Base-by-base conservation (phyloP, 2,329 filamentous ascomycete genomes). In the Colletotrichum noveboracense region DNA sequence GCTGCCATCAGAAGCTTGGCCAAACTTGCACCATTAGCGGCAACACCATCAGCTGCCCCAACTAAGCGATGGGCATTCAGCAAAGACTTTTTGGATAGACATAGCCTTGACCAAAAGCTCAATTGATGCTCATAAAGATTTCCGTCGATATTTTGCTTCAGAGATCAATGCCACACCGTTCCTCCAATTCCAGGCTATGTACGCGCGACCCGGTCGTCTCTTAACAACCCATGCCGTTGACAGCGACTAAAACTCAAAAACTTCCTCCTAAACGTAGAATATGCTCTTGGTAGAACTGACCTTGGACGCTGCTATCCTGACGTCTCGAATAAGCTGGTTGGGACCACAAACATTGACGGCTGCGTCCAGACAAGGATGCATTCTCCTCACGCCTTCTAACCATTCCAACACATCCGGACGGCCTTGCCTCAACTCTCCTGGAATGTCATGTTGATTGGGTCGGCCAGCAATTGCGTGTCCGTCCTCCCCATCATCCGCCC, bases 201-300 rank as follows among this genome's bases (percentile, higher is more conserved):
- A n/a, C n/a, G n/a, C n/a, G n/a, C n/a, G n/a, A n/a, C n/a, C n/a
- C n/a, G n/a, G n/a, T n/a, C n/a, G n/a, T n/a, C n/a, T n/a, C n/a
- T n/a, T n/a, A 7, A 12, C 6, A 48, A 7, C 0, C 10, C 10
- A 13, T 2, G 12, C 4, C n/a, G 6, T 13, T 0, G 4, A 7
- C 43, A 52, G 5, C 6, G 12, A 21, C 24, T 58, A 58, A 1
- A 58, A 18, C 55, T 58, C 14, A 2, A 58, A 58, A 0, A 58
- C 55, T 28, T 58, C 55, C 2, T 58, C 55, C 3, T 58, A 24
- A 6, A 58, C 55, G 55, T 58, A 58, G 5, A 58, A 58, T 0
- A 3, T 58, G 1, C 55, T 58, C 55, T 58, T 28, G 3, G 55
- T 28, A 58, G 55, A 58, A 0, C 55, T 58, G 13, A 58, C 24